A percentile compares a stretch with the other conserved stretches of the same genome.
phyloP scores from a whole-genome alignment of 768 basidiomycete genomes.

The Sutorius australiensis region DNA sequence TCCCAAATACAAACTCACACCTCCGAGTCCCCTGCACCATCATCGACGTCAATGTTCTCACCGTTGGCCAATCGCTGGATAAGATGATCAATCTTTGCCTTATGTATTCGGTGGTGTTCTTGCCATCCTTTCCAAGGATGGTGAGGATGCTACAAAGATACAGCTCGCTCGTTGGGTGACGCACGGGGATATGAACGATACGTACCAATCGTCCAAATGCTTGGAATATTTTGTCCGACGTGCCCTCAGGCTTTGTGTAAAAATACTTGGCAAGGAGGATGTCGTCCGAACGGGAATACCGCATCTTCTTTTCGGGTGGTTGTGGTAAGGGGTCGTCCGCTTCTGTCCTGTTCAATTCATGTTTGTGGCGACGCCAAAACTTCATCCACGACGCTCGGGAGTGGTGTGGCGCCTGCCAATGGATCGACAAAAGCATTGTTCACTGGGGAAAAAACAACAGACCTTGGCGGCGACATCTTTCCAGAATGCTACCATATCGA shows the following conservation, averaged over 20 bases:
- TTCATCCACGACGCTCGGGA: constrained; percentile 95
- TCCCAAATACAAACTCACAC: constrained; percentile 12
- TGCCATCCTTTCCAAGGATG: constrained; percentile 97
- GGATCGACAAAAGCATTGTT: neutral
- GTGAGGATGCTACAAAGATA: constrained; percentile 62
- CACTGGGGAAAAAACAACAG: constrained; percentile 8
- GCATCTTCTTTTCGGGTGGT: constrained; percentile 84
- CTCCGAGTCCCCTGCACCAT: constrained; percentile 26
- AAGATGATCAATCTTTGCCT: constrained; percentile 79
- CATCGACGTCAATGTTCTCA: constrained; percentile 44
- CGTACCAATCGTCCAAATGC: constrained; percentile 68
- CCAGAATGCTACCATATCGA: constrained; percentile 78
- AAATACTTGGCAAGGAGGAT: constrained; percentile 76
- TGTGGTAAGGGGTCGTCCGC: constrained; percentile 67
- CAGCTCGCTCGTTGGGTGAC: neutral
- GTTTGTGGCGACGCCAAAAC: constrained; percentile 84
- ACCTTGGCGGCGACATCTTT: constrained; percentile 73
- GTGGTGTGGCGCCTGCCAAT: constrained; percentile 74
- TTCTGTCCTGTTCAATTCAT: constrained; percentile 68
- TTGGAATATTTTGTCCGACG: constrained; percentile 82
- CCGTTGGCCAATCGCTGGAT: constrained; percentile 59
- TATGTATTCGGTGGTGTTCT: constrained; percentile 86
- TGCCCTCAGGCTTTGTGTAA: constrained; percentile 68
- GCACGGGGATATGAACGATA: constrained; percentile 1
- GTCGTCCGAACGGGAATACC: constrained; percentile 78